Evolutionary conservation across 306 rosid genomes (phyloP), one percentile per base, ranked within the genome.

Genomic region (Quercus suber): DNA sequence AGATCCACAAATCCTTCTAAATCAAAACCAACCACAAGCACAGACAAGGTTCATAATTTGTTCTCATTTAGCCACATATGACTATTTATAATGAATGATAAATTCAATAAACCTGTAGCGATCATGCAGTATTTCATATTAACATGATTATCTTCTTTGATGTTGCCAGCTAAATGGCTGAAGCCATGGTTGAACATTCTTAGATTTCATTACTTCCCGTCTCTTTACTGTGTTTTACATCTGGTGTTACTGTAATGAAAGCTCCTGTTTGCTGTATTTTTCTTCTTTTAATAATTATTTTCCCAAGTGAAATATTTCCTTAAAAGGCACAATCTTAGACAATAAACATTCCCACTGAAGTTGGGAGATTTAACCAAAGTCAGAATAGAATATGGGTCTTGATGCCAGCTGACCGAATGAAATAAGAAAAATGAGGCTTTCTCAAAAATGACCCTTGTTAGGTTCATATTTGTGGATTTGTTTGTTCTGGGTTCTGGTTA

Each of bases 381-480:
- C 31, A 60, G 35, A 14, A 25, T 23, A 11, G 33, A 11, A 11
- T 41, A 41, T 41, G 45, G 45, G 45, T 49, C 28, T 61, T 61
- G 58, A 28, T 35, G 23, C 61, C 65, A 55, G 73, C 18, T 13
- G 52, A 79, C 41, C 53, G 55, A 58, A 58, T 21, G 65, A 23
- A n/a, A 69, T 18, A 21, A 57, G 35, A 41, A 20, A n/a, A 63
- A 82, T 69, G 25, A 55, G n/a, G 20, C 55, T 76, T 76, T 25
- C 61, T 57, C 23, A 55, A 55, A 27, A 75, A 14, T 69, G 45
- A 6, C 72, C 52, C 53, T 51, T 55, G 3, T 2, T 55, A 41
- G 20, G 58, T 23, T 28, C 33, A 20, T 64, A 52, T 21, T 69
- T 20, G 17, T 79, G 37, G 57, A 68, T 69, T 76, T 61, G 69